Evolutionary conservation across 2,329 filamentous ascomycete genomes (phyloP), one percentile per base, ranked within the genome.

Genomic region (Alternaria brassicicola): DNA sequence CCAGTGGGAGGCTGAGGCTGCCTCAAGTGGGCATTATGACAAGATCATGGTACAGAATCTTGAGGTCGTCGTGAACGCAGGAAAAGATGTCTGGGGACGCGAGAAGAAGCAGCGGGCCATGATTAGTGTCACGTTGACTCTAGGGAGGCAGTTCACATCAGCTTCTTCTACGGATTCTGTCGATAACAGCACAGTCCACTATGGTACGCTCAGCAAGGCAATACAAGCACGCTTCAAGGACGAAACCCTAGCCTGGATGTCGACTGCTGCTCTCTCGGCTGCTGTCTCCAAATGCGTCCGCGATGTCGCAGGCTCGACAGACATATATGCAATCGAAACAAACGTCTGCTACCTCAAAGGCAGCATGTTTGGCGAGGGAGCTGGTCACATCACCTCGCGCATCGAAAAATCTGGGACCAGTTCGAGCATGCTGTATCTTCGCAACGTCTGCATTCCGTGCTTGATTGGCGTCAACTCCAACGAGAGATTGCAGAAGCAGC

Each of bases 381-480:
- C 87, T 17, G 84, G 83, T 45, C 71, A 88, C 80, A 64, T 70
- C 63, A 64, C 74, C 62, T 59, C 71, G 48, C 62, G 62, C 59
- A 57, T 70, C 35, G 71, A 70, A 33, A 59, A 70, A 45, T 61
- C 64, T 5, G 54, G 53, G 13, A 19, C 51, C 4, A 48, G 57
- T 31, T 67, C 69, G 31, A 73, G 70, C 10, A 68, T 74, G 36
- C 72, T 90, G 43, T 79, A 80, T 35, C 73, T 92, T 8, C 81
- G 83, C 45, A 82, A 84, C 19, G 73, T 93, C 49, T 82, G 82
- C 35, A 81, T 92, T 9, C 88, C 89, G 25, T 87, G 86, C 30
- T 74, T 93, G 48, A 85, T 93, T 45, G 90, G 90, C 1, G 85
- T 93, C 26, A 92, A 93, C 68, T 75, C 80, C 21, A 89, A 92